These are phyloP conservation scores for Hypomyces rosellus DNA, from an alignment of 2,329 filamentous ascomycete genomes.

Conservation along the genomic window DNA sequence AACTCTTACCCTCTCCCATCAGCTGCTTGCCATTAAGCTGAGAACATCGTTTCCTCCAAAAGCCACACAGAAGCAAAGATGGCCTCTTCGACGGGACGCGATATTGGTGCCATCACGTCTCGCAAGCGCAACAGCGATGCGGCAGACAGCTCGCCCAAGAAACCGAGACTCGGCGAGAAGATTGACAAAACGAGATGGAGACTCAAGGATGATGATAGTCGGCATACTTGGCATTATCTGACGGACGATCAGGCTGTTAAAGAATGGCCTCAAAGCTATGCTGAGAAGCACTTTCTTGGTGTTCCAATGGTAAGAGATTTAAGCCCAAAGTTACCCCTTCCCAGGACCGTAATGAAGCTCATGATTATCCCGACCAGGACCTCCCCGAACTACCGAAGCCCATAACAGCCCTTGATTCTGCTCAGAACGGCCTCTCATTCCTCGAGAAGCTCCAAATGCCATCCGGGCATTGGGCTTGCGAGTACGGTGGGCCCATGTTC, in stretches of 20 bases:
- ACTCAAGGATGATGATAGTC: conserved; percentile 71
- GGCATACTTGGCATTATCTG: conserved; percentile 93
- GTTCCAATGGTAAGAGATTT: conserved; percentile 59
- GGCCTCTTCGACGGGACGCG: conserved; percentile 24
- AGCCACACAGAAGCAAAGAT: conserved; percentile 15
- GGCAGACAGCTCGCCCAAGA: conserved; percentile 36
- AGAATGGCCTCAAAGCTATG: conserved; percentile 76
- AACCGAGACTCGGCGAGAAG: conserved; percentile 44
- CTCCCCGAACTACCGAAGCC: conserved; percentile 66
- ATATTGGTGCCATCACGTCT: conserved; percentile 26
- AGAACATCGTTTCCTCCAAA: not conserved
- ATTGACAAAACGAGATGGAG: conserved; percentile 84
- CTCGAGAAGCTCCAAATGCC: conserved; percentile 85
- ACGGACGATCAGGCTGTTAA: conserved; percentile 62
- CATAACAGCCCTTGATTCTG: conserved; percentile 67
- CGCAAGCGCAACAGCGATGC: conserved; percentile 40
- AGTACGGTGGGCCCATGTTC: conserved; percentile 98
- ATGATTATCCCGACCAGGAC: conserved; percentile 42
- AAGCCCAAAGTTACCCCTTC: not conserved
- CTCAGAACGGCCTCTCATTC: conserved; percentile 77
- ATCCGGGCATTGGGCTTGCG: conserved; percentile 91
- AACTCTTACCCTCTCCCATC: too few relatives aligned
- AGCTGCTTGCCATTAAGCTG: too few relatives aligned
- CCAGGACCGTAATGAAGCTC: not conserved
- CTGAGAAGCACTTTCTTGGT: conserved; percentile 86